A percentile compares a stretch with the other conserved stretches of the same genome.
Conservation (phyloP, 1,139 yeast genomes). For the Saccharomycopsis hybrid region DNA sequence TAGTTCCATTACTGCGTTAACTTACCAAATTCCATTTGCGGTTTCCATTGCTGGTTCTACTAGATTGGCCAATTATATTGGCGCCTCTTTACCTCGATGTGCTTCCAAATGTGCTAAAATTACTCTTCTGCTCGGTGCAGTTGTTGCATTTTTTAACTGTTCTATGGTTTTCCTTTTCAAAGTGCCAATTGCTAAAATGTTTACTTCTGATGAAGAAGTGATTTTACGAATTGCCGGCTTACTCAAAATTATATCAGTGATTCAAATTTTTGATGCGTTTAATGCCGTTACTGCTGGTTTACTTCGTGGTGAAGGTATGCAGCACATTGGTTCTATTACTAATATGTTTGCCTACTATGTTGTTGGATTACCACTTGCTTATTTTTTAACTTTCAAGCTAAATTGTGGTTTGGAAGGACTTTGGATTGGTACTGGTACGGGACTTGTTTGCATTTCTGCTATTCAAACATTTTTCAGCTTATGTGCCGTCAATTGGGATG, state of each 20-base stretch:
- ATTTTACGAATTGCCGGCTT: conserved; percentile 40
- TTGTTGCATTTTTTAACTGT: conserved; percentile 53
- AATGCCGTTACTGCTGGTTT: conserved; percentile 82
- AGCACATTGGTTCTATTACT: conserved; percentile 74
- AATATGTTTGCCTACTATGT: conserved; percentile 72
- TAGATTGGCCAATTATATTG: conserved; percentile 71
- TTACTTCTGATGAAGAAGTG: conserved; percentile 68
- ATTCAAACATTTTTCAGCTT: conserved; percentile 44
- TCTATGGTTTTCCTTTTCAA: conserved; percentile 47
- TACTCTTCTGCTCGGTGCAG: conserved; percentile 28
- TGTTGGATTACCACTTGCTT: conserved; percentile 68
- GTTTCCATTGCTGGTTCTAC: conserved; percentile 70
- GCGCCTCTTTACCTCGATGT: conserved; percentile 41
- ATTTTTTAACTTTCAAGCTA: conserved; percentile 51
- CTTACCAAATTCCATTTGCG: conserved; percentile 73
- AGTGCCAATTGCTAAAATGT: conserved; percentile 52
- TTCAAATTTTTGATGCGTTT: conserved; percentile 75
- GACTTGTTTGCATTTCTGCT: conserved; percentile 59
- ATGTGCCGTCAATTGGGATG: conserved; percentile 38
- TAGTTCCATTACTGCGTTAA: conserved; percentile 59
- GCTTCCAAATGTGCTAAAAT: conserved; percentile 12
- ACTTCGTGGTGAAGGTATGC: conserved; percentile 81
- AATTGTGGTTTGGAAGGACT: conserved; percentile 62
- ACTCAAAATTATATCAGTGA: conserved; percentile 63
- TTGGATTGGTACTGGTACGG: conserved; percentile 81